Conservation (phyloP, 495 filamentous ascomycete species). For the Gamarada debralockiae region DNA sequence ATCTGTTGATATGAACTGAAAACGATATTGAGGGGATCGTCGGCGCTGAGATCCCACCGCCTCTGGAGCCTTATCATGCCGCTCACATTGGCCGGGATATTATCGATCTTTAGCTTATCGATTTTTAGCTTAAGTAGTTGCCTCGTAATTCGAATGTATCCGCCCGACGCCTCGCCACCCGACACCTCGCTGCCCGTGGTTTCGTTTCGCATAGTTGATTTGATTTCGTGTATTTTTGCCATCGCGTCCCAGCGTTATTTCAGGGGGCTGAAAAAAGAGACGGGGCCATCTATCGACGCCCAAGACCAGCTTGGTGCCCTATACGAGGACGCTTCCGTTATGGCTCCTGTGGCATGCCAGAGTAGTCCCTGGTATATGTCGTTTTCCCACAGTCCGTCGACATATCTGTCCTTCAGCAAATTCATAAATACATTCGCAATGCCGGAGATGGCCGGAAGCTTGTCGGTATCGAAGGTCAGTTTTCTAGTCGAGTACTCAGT, state of each 20-base stretch:
- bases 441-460: slow-evolving; percentile 6
- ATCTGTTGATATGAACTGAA: too few relatives aligned
- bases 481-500: slow-evolving; percentile 4
- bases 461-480: slow-evolving; percentile 8
- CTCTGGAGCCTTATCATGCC: too few relatives aligned
- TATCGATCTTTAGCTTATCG: too few relatives aligned
- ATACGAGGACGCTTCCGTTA: slow-evolving; percentile 1
- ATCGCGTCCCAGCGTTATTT: background rate
- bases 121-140: too few relatives aligned
- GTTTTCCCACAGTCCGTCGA: slow-evolving; percentile 9
- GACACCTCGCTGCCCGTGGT: too few relatives aligned
- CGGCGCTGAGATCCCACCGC: too few relatives aligned
- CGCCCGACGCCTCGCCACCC: too few relatives aligned
- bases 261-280: background rate
- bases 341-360: slow-evolving; percentile 5
- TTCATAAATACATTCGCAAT: slow-evolving; percentile 4
- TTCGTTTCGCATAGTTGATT: too few relatives aligned
- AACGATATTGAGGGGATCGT: too few relatives aligned
- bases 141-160: too few relatives aligned
- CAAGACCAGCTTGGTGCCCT: slow-evolving; percentile 9
- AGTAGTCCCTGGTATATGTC: slow-evolving; percentile 1
- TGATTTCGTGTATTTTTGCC: slow-evolving; percentile 2
- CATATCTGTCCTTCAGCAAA: slow-evolving; percentile 4
- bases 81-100: too few relatives aligned
- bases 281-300: slow-evolving; percentile 6